A percentile compares a stretch with the other conserved stretches of the same genome.
These are phyloP conservation scores for Torrubiellomyces zombiae DNA, from an alignment of 2,329 filamentous ascomycete genomes.

Conservation along the genomic window DNA sequence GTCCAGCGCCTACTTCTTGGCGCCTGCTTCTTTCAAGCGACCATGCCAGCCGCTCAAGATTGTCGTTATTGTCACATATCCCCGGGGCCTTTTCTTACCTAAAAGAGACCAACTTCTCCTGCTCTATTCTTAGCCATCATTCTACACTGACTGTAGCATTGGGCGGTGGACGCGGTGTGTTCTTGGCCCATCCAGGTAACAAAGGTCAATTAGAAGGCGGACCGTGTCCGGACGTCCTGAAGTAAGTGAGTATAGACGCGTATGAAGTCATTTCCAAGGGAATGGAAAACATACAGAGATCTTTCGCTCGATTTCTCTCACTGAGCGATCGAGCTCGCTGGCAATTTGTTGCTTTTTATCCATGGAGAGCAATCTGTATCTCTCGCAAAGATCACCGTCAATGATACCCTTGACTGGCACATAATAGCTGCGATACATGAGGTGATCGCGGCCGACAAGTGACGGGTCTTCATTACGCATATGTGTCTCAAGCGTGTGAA, in stretches of 20 bases:
- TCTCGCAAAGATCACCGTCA: slow-evolving; percentile 88
- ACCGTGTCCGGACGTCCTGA: slow-evolving; percentile 39
- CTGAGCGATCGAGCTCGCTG: slow-evolving; percentile 74
- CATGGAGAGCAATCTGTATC: slow-evolving; percentile 65
- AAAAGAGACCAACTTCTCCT: no score
- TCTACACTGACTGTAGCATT: no score
- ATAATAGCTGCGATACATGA: slow-evolving; percentile 92
- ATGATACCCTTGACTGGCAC: slow-evolving; percentile 91
- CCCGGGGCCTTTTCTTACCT: no score
- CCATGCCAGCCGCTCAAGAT: no score
- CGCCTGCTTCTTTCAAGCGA: no score
- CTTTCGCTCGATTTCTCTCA: slow-evolving; percentile 87
- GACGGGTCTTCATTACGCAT: slow-evolving; percentile 74
- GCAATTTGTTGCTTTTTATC: slow-evolving; percentile 94
- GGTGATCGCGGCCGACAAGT: slow-evolving; percentile 77
- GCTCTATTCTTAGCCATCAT: no score
- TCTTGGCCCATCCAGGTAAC: no score
- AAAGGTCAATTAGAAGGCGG: slow-evolving; percentile 33
- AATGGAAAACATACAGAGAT: slow-evolving; percentile 61
- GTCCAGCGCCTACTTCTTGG: no score
- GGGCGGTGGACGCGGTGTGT: no score
- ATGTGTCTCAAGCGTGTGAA: slow-evolving; percentile 82
- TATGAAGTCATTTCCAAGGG: no score
- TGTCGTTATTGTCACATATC: no score
- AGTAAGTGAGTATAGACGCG: not conserved